These are phyloP conservation scores for Kokia cookei DNA, from an alignment of 441 rosid genomes.

Conservation along the genomic window DNA sequence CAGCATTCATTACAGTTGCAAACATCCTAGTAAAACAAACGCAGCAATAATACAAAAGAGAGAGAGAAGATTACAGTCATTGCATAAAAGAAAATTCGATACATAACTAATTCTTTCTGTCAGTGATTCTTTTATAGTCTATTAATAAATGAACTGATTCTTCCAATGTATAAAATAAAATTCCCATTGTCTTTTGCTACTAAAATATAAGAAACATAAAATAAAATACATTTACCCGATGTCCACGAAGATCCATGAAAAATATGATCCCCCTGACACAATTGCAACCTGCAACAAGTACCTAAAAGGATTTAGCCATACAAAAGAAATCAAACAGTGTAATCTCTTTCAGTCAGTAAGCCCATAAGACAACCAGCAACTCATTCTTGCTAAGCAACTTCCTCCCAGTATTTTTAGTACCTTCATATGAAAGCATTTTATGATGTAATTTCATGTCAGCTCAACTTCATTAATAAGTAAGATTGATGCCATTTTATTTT, in stretches of 20 bases:
- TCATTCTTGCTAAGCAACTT: neutral
- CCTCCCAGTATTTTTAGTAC: neutral
- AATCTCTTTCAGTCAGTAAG: neutral
- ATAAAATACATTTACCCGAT: conserved; percentile 53
- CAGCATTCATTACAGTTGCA: conserved; percentile 95
- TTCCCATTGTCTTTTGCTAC: neutral
- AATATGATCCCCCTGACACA: conserved; percentile 92
- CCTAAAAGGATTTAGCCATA: neutral
- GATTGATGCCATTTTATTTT: neutral
- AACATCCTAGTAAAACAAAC: conserved; percentile 52
- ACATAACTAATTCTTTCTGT: neutral
- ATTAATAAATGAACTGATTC: too few relatives aligned
- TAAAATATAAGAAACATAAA: neutral
- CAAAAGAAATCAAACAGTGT: conserved; percentile 2
- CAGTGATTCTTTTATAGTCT: neutral
- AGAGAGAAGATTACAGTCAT: neutral
- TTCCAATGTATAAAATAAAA: neutral
- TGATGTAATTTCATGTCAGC: neutral
- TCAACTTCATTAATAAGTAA: neutral
- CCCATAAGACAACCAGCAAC: neutral
- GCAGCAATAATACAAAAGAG: neutral
- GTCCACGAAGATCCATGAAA: conserved; percentile 92
- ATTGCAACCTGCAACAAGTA: conserved; percentile 63
- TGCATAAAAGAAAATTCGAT: neutral
- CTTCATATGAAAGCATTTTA: neutral